phyloP scores from a whole-genome alignment of 1,284 basidiomycete genomes.

The Golubevia sp. region DNA sequence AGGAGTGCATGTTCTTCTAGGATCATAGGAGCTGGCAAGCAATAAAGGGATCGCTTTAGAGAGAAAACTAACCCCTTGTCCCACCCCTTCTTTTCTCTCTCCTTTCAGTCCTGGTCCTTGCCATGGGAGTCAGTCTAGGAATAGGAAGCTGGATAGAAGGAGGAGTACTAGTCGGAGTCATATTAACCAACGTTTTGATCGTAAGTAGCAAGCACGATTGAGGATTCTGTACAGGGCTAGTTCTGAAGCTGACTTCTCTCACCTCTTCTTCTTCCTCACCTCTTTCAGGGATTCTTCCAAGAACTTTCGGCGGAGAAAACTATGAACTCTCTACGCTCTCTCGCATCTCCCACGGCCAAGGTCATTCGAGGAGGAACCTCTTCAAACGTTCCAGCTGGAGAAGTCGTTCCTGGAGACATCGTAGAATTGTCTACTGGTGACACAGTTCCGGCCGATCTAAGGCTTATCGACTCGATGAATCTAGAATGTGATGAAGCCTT shows the following conservation, averaged over 20 bases:
- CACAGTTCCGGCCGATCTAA: conserved; percentile 70
- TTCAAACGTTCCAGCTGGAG: conserved; percentile 67
- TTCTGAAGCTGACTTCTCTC: too few relatives aligned
- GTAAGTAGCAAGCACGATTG: too few relatives aligned
- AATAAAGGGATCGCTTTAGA: too few relatives aligned
- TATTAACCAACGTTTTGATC: conserved; percentile 67
- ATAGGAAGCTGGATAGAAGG: conserved; percentile 69
- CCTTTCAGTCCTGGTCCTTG: conserved; percentile 65
- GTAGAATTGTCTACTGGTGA: conserved; percentile 68
- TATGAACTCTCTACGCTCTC: conserved; percentile 68
- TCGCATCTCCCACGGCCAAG: conserved; percentile 70
- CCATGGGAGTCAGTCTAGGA: conserved; percentile 70
- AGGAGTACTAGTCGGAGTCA: conserved; percentile 71
- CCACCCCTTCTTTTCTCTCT: neutral
- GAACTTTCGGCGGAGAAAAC: conserved; percentile 69
- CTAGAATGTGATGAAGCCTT: conserved; percentile 72
- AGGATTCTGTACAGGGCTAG: too few relatives aligned
- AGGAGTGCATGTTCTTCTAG: too few relatives aligned
- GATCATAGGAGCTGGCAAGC: too few relatives aligned
- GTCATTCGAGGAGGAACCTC: conserved; percentile 70
- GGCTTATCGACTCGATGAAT: conserved; percentile 64
- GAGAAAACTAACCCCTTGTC: neutral
- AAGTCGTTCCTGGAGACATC: conserved; percentile 68
- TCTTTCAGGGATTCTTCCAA: conserved; percentile 68
- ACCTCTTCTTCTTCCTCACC: too few relatives aligned